Percentiles rank a stretch among this genome's conserved stretches.
Evolutionary conservation across 2,329 filamentous ascomycete species (phyloP).

Genomic region (Penicillium griseofulvum): DNA sequence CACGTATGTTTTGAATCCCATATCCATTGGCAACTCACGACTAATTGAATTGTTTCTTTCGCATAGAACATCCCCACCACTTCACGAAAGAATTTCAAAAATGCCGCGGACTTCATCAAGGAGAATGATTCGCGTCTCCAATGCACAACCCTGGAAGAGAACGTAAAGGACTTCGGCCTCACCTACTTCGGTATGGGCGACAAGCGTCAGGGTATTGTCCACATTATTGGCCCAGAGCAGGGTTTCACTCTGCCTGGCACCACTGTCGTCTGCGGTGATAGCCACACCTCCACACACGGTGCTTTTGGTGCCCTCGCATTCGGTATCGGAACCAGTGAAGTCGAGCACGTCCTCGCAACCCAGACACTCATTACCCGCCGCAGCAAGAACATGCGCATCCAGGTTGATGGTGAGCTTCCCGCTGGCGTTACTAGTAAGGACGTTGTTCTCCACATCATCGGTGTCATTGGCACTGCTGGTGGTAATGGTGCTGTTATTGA

Average conservation of each 20-base stretch:
- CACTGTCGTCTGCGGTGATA: constrained; percentile 96
- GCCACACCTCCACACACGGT: constrained; percentile 95
- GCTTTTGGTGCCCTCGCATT: constrained; percentile 94
- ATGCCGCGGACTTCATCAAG: constrained; percentile 88
- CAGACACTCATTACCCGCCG: constrained; percentile 92
- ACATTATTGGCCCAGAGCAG: constrained; percentile 97
- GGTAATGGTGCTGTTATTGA: constrained; percentile 94
- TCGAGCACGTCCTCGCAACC: constrained; percentile 96
- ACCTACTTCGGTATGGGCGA: constrained; percentile 97
- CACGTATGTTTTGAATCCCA: constrained; percentile 66
- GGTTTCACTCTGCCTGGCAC: constrained; percentile 97
- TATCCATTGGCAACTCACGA: not conserved
- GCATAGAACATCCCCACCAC: constrained; percentile 85
- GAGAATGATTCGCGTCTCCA: constrained; percentile 91
- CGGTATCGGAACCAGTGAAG: constrained; percentile 96
- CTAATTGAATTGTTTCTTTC: constrained; percentile 14
- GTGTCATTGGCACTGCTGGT: constrained; percentile 89
- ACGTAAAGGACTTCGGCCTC: constrained; percentile 92
- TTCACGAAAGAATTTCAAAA: constrained; percentile 88
- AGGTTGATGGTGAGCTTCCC: constrained; percentile 85
- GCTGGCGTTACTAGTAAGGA: constrained; percentile 96
- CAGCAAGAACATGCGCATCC: constrained; percentile 98
- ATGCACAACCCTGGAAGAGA: constrained; percentile 94
- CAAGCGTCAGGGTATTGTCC: constrained; percentile 96
- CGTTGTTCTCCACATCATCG: constrained; percentile 88